These are phyloP conservation scores for Delitschia confertaspora DNA, from an alignment of 495 filamentous ascomycete species.

Conservation along the genomic window DNA sequence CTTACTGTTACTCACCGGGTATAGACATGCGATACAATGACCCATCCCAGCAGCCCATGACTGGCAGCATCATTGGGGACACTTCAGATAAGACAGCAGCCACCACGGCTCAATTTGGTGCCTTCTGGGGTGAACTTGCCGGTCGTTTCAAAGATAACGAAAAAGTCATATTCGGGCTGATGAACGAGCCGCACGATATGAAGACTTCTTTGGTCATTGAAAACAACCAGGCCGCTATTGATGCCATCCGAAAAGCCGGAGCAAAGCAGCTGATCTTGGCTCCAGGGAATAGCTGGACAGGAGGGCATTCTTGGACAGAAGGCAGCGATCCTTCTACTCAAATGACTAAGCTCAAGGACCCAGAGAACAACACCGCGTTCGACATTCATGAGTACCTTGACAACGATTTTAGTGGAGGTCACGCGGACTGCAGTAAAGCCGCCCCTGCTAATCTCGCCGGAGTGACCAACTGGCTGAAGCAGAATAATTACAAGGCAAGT, in stretches of 20 bases:
- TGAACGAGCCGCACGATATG: slow-evolving; percentile 46
- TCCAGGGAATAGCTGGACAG: slow-evolving; percentile 43
- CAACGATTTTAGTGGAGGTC: slow-evolving; percentile 39
- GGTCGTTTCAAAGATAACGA: slow-evolving; percentile 41
- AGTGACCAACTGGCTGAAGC: slow-evolving; percentile 43
- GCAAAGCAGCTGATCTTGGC: slow-evolving; percentile 43
- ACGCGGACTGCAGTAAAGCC: slow-evolving; percentile 36
- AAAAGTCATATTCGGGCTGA: slow-evolving; percentile 33
- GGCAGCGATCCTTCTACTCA: slow-evolving; percentile 27
- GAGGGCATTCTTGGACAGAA: slow-evolving; percentile 42
- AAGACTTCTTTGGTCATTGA: slow-evolving; percentile 37
- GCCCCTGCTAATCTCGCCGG: slow-evolving; percentile 37
- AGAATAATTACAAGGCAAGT: slow-evolving; percentile 38
- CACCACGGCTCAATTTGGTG: slow-evolving; percentile 34
- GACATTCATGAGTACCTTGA: slow-evolving; percentile 50
- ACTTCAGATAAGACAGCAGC: slow-evolving; percentile 32
- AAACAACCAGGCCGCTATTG: slow-evolving; percentile 46
- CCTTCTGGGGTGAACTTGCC: slow-evolving; percentile 47
- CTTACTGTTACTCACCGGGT: not conserved
- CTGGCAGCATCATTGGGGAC: slow-evolving; percentile 44
- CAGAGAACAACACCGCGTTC: slow-evolving; percentile 41
- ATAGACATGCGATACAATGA: slow-evolving; percentile 44
- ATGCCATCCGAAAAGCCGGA: slow-evolving; percentile 39
- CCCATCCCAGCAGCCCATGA: slow-evolving; percentile 41
- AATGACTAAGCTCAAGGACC: slow-evolving; percentile 40